Conservation (phyloP, 148 eudicot species). For the Tetragonia tetragonoides region DNA sequence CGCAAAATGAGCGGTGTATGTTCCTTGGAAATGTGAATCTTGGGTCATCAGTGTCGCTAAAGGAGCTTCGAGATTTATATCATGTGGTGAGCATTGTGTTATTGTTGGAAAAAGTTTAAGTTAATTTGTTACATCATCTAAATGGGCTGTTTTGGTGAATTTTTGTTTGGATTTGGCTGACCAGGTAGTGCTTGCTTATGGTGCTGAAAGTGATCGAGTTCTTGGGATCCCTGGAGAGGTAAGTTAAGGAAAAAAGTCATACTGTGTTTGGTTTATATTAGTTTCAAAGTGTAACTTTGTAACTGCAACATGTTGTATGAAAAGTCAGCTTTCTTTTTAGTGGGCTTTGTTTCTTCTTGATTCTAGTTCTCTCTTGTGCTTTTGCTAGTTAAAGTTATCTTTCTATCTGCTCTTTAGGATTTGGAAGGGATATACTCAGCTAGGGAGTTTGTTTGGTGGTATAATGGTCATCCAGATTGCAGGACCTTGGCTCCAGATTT, state of each 20-base stretch:
- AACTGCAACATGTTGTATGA: not conserved
- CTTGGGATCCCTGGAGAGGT: slow-evolving; percentile 95
- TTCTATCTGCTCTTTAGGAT: slow-evolving; percentile 37
- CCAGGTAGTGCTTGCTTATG: slow-evolving; percentile 97
- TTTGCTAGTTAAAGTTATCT: not conserved
- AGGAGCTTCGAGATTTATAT: slow-evolving; percentile 85
- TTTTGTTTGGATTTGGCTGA: slow-evolving; percentile 22
- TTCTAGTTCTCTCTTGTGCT: not conserved
- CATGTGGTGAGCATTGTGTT: slow-evolving; percentile 61
- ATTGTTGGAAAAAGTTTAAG: not conserved
- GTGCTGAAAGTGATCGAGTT: slow-evolving; percentile 93
- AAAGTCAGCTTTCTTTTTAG: not conserved
- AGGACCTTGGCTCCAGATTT: slow-evolving; percentile 67
- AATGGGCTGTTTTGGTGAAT: not conserved
- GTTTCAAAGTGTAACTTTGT: not conserved
- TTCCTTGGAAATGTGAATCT: slow-evolving; percentile 87
- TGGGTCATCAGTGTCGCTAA: slow-evolving; percentile 72
- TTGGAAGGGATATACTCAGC: slow-evolving; percentile 77
- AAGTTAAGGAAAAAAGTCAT: slow-evolving; percentile 5
- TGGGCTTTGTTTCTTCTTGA: not conserved
- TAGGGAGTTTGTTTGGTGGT: slow-evolving; percentile 99
- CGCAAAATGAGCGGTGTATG: slow-evolving; percentile 64
- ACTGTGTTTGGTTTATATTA: not conserved
- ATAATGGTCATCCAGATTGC: slow-evolving; percentile 94
- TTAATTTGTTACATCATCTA: not conserved